A percentile compares a stretch with the other conserved stretches of the same genome.
Conservation (phyloP, 305 asterid genomes). For the Andrographis paniculata region DNA sequence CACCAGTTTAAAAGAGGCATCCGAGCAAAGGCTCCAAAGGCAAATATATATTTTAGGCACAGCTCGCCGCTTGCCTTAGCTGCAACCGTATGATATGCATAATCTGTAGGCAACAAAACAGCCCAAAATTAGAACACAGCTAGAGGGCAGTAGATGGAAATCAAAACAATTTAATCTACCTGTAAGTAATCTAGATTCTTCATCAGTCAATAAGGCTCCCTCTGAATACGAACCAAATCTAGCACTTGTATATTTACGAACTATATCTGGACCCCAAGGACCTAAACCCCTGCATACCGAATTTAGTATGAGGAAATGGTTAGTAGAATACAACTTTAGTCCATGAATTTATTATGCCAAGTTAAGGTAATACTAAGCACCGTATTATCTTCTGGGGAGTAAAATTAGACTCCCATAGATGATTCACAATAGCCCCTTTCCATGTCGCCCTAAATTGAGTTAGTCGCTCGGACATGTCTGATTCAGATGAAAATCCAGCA, state of each 20-base stretch:
- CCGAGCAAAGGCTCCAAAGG: conserved; percentile 77
- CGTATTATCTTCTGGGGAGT: conserved; percentile 67
- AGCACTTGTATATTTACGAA: conserved; percentile 55
- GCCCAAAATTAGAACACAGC: conserved; percentile 16
- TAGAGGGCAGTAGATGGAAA: background rate
- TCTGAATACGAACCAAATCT: conserved; percentile 49
- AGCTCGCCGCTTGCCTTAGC: conserved; percentile 82
- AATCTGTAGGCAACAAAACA: conserved; percentile 36
- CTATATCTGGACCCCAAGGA: conserved; percentile 74
- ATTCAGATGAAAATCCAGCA: conserved; percentile 64
- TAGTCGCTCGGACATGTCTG: conserved; percentile 41
- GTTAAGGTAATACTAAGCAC: conserved; percentile 21
- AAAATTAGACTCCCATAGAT: conserved; percentile 80
- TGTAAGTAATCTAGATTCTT: conserved; percentile 39
- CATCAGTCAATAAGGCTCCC: conserved; percentile 32
- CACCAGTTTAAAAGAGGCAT: conserved; percentile 62
- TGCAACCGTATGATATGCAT: conserved; percentile 69
- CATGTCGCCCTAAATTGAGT: conserved; percentile 52
- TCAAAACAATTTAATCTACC: conserved; percentile 28
- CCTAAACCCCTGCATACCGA: conserved; percentile 77
- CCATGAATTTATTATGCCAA: background rate
- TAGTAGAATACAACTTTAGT: background rate
- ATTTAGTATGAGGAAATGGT: background rate
- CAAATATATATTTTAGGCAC: conserved; percentile 66
- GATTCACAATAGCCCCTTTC: conserved; percentile 69